These are phyloP conservation scores for Boletus rubescentipes DNA, from an alignment of 768 basidiomycete species.

Conservation along the genomic window DNA sequence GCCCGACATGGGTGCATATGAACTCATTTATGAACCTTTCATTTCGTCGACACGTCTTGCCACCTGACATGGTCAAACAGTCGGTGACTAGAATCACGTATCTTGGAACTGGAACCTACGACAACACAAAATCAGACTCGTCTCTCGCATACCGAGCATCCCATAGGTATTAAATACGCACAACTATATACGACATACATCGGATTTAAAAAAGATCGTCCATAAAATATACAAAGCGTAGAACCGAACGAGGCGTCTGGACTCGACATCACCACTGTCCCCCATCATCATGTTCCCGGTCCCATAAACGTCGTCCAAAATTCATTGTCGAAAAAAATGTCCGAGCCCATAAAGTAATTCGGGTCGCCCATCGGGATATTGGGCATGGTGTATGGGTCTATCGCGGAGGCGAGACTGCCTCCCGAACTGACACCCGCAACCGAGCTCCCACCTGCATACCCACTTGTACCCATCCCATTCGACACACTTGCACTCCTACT, in stretches of 20 bases:
- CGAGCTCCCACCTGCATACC: conserved; percentile 12
- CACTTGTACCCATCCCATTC: conserved; percentile 17
- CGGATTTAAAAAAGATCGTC: not conserved
- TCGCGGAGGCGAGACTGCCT: not conserved
- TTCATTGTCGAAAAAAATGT: conserved; percentile 42
- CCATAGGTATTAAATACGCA: conserved; percentile 8
- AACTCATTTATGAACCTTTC: not conserved
- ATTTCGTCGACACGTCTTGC: not conserved
- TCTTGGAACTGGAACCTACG: not conserved
- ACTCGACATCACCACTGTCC: not conserved
- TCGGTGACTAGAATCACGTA: not conserved
- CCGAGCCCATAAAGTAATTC: conserved; percentile 34
- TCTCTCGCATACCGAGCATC: conserved; percentile 1
- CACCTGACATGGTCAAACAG: not conserved
- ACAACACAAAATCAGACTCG: conserved; percentile 4
- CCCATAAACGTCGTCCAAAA: conserved; percentile 45
- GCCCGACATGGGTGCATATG: not conserved
- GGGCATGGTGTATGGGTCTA: conserved; percentile 21
- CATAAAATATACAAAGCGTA: not conserved
- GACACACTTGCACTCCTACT: conserved; percentile 18
- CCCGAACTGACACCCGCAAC: not conserved
- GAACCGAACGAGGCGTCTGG: not conserved
- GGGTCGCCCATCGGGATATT: conserved; percentile 27
- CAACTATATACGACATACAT: conserved; percentile 5
- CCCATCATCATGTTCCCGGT: conserved; percentile 9